Conservation (phyloP, 2,329 filamentous ascomycete genomes). For the Myriosclerotinia scirpicola region DNA sequence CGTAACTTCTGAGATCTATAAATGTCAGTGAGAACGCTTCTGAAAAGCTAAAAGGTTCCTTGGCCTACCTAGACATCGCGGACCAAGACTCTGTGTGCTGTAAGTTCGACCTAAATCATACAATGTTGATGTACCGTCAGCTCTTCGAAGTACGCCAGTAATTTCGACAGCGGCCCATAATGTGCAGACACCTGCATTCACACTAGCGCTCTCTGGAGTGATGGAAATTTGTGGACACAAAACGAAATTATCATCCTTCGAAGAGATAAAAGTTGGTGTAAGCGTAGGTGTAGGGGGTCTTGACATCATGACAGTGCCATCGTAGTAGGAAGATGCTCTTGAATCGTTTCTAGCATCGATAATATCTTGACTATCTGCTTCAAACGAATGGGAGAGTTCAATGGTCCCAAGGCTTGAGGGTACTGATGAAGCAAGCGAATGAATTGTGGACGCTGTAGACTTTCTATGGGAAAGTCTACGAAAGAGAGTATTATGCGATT, state of each 20-base stretch:
- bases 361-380: slow-evolving; percentile 29
- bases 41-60: neutral
- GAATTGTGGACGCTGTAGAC: slow-evolving; percentile 21
- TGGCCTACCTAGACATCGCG: slow-evolving; percentile 15
- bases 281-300: slow-evolving; percentile 11
- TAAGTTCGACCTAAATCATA: slow-evolving; percentile 6
- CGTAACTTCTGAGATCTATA: slow-evolving; percentile 31
- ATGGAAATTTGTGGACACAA: slow-evolving; percentile 39
- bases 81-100: slow-evolving; percentile 17
- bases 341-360: slow-evolving; percentile 30
- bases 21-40: neutral
- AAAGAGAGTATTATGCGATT: slow-evolving; percentile 28
- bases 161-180: slow-evolving; percentile 44
- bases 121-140: slow-evolving; percentile 27
- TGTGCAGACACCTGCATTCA: slow-evolving; percentile 37
- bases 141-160: slow-evolving; percentile 35
- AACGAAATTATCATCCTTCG: slow-evolving; percentile 25
- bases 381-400: slow-evolving; percentile 23
- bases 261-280: neutral
- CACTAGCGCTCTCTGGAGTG: slow-evolving; percentile 38
- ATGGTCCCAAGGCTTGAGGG: slow-evolving; percentile 1
- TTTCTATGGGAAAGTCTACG: slow-evolving; percentile 34
- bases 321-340: slow-evolving; percentile 26
- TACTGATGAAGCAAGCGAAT: slow-evolving; percentile 9
- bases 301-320: slow-evolving; percentile 15